phyloP scores from a whole-genome alignment of 352 stramenopile species.

The Phytophthora sansomeana region DNA sequence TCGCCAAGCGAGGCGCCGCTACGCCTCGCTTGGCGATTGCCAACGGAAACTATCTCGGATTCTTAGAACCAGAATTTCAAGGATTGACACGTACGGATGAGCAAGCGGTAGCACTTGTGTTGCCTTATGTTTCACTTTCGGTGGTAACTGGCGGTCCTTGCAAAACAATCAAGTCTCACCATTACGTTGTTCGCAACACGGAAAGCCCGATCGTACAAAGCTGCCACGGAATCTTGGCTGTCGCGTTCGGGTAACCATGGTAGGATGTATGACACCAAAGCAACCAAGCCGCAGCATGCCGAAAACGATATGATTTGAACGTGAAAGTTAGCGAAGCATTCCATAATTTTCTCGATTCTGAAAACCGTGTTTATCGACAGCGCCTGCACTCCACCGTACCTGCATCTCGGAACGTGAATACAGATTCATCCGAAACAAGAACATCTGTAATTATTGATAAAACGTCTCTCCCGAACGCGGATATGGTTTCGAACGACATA shows the following conservation, averaged over 20 bases:
- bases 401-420: neutral
- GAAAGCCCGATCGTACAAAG: conserved; percentile 17
- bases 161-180: conserved; percentile 16
- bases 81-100: neutral
- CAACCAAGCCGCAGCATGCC: neutral
- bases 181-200: conserved; percentile 21
- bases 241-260: conserved; percentile 4
- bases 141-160: conserved; percentile 3
- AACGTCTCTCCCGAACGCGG: neutral
- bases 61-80: neutral
- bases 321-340: neutral
- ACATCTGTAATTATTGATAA: conserved; percentile 7
- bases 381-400: neutral
- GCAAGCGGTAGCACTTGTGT: neutral
- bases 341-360: neutral
- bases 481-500: neutral
- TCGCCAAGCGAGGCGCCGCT: neutral
- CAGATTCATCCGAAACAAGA: neutral
- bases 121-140: conserved; percentile 8
- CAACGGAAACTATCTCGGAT: neutral
- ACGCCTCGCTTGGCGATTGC: neutral
- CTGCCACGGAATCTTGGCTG: neutral
- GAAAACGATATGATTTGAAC: conserved; percentile 13
- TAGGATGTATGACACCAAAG: conserved; percentile 4
- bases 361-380: conserved; percentile 1